These are phyloP conservation scores for Rhododendron henanense DNA, from an alignment of 148 eudicot species.

Conservation along the genomic window DNA sequence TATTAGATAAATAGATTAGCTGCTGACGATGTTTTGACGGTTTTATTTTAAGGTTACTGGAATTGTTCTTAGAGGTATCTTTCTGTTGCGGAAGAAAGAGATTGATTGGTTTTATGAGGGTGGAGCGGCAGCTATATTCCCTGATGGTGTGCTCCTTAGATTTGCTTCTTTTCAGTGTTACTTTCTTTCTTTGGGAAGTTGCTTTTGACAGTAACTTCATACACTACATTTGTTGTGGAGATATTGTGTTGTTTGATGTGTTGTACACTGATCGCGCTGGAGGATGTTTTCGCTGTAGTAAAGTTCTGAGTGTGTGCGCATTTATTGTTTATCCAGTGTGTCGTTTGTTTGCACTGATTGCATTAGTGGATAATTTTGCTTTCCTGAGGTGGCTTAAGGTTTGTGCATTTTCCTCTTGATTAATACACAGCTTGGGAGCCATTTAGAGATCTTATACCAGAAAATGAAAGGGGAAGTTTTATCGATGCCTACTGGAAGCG, in stretches of 20 bases:
- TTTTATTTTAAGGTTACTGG: constrained; percentile 70
- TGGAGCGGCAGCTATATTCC: constrained; percentile 90
- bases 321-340: neutral
- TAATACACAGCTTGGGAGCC: constrained; percentile 78
- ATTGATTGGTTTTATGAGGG: constrained; percentile 99
- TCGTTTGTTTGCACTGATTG: neutral
- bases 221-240: neutral
- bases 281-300: neutral
- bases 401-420: constrained; percentile 6
- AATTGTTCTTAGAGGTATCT: constrained; percentile 87
- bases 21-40: constrained; percentile 1
- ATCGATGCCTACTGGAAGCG: constrained; percentile 82
- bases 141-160: constrained; percentile 65
- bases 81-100: constrained; percentile 93
- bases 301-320: neutral
- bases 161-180: neutral
- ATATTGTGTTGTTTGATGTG: neutral
- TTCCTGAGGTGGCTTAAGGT: constrained; percentile 5
- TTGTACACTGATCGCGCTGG: neutral
- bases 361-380: neutral
- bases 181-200: neutral
- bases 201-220: neutral
- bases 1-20: neutral
- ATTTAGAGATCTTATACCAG: constrained; percentile 95
- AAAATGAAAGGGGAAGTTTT: constrained; percentile 78